These are phyloP conservation scores for Candida sakaeoensis DNA, from an alignment of 805 yeast species.

Conservation along the genomic window DNA sequence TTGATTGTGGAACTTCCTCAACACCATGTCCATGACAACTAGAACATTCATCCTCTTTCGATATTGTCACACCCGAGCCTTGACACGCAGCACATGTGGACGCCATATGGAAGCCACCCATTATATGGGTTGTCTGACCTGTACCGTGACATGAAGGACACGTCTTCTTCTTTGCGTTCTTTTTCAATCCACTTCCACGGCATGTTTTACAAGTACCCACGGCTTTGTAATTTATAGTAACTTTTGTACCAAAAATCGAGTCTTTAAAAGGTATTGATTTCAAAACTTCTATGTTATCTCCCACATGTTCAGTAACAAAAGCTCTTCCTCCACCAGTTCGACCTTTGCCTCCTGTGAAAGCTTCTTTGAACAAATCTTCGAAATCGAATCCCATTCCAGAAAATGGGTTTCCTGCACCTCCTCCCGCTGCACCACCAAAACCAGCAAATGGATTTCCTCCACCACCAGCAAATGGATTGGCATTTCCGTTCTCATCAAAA, in stretches of 20 bases:
- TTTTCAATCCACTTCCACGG: conserved; percentile 79
- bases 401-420: conserved; percentile 39
- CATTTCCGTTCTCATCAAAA: conserved; percentile 57
- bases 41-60: conserved; percentile 64
- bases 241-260: conserved; percentile 74
- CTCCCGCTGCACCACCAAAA: conserved; percentile 36
- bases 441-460: conserved; percentile 42
- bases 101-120: conserved; percentile 96
- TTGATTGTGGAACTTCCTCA: conserved; percentile 58
- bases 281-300: conserved; percentile 81
- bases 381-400: conserved; percentile 50
- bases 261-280: conserved; percentile 79
- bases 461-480: conserved; percentile 49
- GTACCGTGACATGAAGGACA: conserved; percentile 91
- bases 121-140: conserved; percentile 80
- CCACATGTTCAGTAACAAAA: conserved; percentile 75
- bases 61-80: conserved; percentile 82
- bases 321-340: conserved; percentile 37
- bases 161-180: conserved; percentile 68
- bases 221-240: conserved; percentile 65
- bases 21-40: conserved; percentile 92
- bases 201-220: conserved; percentile 77
- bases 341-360: conserved; percentile 41
- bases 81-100: conserved; percentile 85
- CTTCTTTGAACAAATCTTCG: conserved; percentile 46